Evolutionary conservation across 495 filamentous ascomycete species (phyloP).

Genomic region (Annulohypoxylon nitens): DNA sequence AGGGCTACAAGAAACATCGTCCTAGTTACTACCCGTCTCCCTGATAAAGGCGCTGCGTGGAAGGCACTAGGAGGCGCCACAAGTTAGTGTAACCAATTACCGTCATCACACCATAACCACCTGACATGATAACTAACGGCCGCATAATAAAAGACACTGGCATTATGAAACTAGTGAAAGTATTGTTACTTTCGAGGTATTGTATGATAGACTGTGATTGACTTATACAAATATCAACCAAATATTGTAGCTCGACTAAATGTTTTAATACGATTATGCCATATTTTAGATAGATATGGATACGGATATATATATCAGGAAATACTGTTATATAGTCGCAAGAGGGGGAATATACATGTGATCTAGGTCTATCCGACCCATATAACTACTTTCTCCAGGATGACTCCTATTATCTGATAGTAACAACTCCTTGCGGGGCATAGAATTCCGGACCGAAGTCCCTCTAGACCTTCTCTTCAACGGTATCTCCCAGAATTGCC

Average conservation of each 20-base stretch:
- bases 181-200: constrained; percentile 9
- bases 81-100: neutral
- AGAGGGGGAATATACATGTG: neutral
- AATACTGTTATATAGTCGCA: neutral
- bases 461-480: constrained; percentile 50
- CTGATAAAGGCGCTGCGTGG: no score
- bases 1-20: no score
- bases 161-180: neutral
- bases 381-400: constrained; percentile 3
- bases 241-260: neutral
- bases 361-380: constrained; percentile 24
- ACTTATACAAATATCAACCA: neutral
- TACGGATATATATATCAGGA: neutral
- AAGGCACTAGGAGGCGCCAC: no score
- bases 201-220: constrained; percentile 20
- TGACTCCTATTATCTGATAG: constrained; percentile 3
- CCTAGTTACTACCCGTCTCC: no score
- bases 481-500: constrained; percentile 27
- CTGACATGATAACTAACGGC: no score
- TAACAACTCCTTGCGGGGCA: neutral
- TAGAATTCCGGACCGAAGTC: neutral
- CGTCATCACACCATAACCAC: neutral
- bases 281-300: neutral
- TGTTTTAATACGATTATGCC: neutral
- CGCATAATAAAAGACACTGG: neutral